These are phyloP conservation scores for Rhododendron ferrugineum DNA, from an alignment of 148 eudicot species.

Conservation along the genomic window DNA sequence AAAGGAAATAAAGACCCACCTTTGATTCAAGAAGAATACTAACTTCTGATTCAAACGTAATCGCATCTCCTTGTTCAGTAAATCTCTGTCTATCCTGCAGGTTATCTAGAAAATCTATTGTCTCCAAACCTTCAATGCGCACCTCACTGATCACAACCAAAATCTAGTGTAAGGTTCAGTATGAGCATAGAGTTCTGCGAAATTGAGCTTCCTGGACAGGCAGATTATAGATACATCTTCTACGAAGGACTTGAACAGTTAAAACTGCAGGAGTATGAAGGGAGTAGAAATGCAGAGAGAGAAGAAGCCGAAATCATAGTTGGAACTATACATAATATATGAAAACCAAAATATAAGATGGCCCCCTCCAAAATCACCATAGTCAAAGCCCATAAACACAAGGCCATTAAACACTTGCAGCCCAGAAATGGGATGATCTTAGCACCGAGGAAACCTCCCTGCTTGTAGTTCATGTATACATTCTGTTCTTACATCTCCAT, in stretches of 20 bases:
- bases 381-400: background rate
- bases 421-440: background rate
- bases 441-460: background rate
- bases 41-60: conserved; percentile 86
- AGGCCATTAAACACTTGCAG: background rate
- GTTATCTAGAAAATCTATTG: conserved; percentile 81
- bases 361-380: background rate
- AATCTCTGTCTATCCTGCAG: conserved; percentile 52
- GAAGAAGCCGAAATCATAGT: background rate
- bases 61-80: conserved; percentile 95
- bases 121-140: conserved; percentile 83
- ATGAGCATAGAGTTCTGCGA: background rate
- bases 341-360: background rate
- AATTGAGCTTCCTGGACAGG: background rate
- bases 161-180: background rate
- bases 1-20: background rate
- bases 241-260: background rate
- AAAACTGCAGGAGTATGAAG: background rate
- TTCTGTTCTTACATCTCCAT: background rate
- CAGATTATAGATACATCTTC: background rate
- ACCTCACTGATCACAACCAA: conserved; percentile 62
- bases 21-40: conserved; percentile 11
- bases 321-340: background rate
- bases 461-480: background rate
- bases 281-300: background rate